phyloP scores from a whole-genome alignment of 371 early-diverging fungal genomes.

The Rhizopus arrhizus region DNA sequence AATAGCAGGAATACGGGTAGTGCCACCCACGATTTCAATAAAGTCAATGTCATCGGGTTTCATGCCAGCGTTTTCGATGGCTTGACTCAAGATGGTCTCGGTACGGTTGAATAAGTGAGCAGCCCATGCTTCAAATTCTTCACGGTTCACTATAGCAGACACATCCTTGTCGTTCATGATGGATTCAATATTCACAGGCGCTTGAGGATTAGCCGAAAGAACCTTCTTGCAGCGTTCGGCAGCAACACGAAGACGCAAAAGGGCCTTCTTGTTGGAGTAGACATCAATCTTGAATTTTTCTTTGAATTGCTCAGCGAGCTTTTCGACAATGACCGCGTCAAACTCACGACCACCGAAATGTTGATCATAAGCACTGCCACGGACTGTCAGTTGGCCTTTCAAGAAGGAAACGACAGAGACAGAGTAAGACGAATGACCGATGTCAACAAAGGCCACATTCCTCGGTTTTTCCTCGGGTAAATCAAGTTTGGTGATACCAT shows the following conservation, averaged over 20 bases:
- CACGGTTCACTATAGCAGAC: slow-evolving; percentile 75
- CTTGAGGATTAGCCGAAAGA: slow-evolving; percentile 89
- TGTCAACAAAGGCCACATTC: slow-evolving; percentile 91
- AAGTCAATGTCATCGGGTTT: slow-evolving; percentile 83
- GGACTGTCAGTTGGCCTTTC: slow-evolving; percentile 93
- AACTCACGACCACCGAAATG: slow-evolving; percentile 96
- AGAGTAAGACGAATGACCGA: slow-evolving; percentile 92
- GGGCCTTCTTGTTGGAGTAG: slow-evolving; percentile 85
- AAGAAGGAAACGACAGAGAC: slow-evolving; percentile 89
- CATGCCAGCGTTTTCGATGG: slow-evolving; percentile 78
- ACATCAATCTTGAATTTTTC: slow-evolving; percentile 96
- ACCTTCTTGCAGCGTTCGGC: slow-evolving; percentile 97
- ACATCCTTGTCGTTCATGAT: slow-evolving; percentile 95
- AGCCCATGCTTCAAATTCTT: slow-evolving; percentile 86
- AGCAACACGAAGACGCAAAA: slow-evolving; percentile 87
- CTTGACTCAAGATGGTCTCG: slow-evolving; percentile 72
- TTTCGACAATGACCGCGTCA: slow-evolving; percentile 86
- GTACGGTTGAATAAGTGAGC: slow-evolving; percentile 76
- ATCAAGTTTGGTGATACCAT: slow-evolving; percentile 97
- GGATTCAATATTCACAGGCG: slow-evolving; percentile 92
- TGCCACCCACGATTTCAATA: slow-evolving; percentile 93
- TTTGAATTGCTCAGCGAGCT: slow-evolving; percentile 85
- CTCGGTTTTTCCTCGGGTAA: slow-evolving; percentile 94
- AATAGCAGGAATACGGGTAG: slow-evolving; percentile 92
- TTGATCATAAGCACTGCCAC: slow-evolving; percentile 87